Evolutionary conservation across 1,284 basidiomycete species (phyloP).

Genomic region (Paramarasmius palmivorus): DNA sequence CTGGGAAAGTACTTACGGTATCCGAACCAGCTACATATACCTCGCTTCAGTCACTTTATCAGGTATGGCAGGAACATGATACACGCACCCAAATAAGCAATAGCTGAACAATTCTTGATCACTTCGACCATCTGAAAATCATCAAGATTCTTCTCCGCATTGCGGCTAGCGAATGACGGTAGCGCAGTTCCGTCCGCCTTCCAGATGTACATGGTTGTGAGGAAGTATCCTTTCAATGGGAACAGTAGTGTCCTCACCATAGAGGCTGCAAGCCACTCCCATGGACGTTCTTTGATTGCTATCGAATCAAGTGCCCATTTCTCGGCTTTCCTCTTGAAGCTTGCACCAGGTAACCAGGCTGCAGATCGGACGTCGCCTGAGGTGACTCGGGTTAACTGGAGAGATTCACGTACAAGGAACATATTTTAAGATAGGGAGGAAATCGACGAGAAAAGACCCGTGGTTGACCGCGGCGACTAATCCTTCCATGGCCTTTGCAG

Average conservation of each 20-base stretch:
- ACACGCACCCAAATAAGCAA: not conserved
- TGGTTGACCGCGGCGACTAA: not conserved
- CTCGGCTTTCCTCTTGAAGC: constrained; percentile 2
- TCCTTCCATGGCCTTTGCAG: not conserved
- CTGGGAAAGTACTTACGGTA: too few species aligned
- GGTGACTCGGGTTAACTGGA: too few species aligned
- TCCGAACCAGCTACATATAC: too few species aligned
- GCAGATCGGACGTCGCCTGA: too few species aligned
- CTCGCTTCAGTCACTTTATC: too few species aligned
- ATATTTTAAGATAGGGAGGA: not conserved
- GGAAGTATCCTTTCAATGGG: not conserved
- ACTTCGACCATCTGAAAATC: not conserved
- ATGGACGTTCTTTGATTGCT: not conserved
- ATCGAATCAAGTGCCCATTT: not conserved
- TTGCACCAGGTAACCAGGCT: constrained; percentile 2
- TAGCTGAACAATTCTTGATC: not conserved
- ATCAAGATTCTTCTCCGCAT: not conserved
- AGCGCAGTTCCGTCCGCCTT: not conserved
- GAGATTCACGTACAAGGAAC: not conserved
- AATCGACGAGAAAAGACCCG: not conserved
- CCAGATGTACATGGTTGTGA: not conserved
- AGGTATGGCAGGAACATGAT: too few species aligned
- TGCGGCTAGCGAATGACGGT: not conserved
- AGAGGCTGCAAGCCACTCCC: not conserved
- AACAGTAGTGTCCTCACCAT: not conserved